A percentile compares a stretch with the other conserved stretches of the same genome.
These are phyloP conservation scores for Neospermospora avenae DNA, from an alignment of 2,329 filamentous ascomycete species.

Conservation along the genomic window DNA sequence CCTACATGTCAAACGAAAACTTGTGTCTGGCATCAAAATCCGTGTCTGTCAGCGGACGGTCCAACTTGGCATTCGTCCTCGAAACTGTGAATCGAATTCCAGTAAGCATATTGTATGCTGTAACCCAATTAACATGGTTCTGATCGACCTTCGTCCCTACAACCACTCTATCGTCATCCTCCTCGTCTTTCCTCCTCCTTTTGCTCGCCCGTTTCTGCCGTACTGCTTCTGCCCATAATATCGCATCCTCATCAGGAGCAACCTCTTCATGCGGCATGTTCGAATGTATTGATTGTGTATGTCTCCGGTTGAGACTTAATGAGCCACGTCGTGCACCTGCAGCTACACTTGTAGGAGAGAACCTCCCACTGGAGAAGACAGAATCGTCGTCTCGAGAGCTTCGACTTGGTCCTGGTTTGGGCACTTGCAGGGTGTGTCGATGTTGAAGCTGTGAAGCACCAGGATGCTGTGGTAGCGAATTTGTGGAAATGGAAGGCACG, in stretches of 20 bases:
- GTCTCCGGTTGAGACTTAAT: constrained; percentile 74
- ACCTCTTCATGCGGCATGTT: constrained; percentile 82
- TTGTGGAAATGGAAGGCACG: constrained; percentile 41
- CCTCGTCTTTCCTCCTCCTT: constrained; percentile 74
- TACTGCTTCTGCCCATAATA: constrained; percentile 89
- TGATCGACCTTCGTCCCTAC: constrained; percentile 98
- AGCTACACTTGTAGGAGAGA: constrained; percentile 60
- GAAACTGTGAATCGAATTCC: constrained; percentile 97
- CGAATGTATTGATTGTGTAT: constrained; percentile 81
- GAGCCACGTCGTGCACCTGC: constrained; percentile 70
- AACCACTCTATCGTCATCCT: constrained; percentile 91
- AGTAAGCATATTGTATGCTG: constrained; percentile 99
- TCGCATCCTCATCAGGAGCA: constrained; percentile 82
- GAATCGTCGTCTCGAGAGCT: constrained; percentile 73
- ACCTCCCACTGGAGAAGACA: constrained; percentile 69
- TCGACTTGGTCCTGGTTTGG: constrained; percentile 62
- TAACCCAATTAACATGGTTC: constrained; percentile 94
- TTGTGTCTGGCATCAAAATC: constrained; percentile 96
- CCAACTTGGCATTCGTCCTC: constrained; percentile 93
- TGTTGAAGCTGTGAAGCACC: constrained; percentile 64
- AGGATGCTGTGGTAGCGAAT: constrained; percentile 40
- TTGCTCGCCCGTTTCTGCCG: constrained; percentile 89
- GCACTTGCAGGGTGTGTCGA: constrained; percentile 85
- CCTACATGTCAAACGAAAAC: constrained; percentile 97
- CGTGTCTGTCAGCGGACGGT: constrained; percentile 81